Evolutionary conservation across 2,329 filamentous ascomycete species (phyloP), one percentile per base, ranked within the genome.

Genomic region (Sarocladium oryzae): DNA sequence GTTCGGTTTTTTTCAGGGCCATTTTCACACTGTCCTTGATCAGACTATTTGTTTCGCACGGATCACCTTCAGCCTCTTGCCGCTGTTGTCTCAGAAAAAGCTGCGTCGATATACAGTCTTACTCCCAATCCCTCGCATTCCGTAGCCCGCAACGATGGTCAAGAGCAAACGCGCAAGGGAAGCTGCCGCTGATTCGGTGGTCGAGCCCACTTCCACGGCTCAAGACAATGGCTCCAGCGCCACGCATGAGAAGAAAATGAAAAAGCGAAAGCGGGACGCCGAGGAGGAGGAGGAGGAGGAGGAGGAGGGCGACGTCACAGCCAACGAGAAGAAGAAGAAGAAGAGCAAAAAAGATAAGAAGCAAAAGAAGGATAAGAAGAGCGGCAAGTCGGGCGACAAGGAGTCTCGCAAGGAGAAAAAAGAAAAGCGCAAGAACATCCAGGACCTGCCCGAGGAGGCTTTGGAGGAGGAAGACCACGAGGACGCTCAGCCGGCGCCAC

Each of bases 141-240:
- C 51, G 32, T 28, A 23, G 21, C 32, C 51, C 13, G 49, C 45
- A 49, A 52, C 32, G 37, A 62, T 60, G 45, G 63, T 66, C 62
- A 70, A 70, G 59, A 70, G 66, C 63, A 70, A 70, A 55, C 66
- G 68, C 50, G 67, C 67, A 35, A 63, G 63, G 52, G 67, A 69
- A 46, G 62, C 62, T 28, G 62, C 62, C 28, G 58, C 52, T 37
- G 58, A 62, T 32, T 30, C 43, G 43, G 43, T 20, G 43, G 56
- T 57, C 21, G 63, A 64, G 10, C 61, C 63, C n/a, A 62, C 59
- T 49, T 57, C 57, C 13, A 51, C 54, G 30, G 53, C 59, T 35
- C 38, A 52, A 28, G 52, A 56, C 28, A 55, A 60, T 15, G 54
- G 54, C 37, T 56, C 62, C 24, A 57, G 57, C 52, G 54, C 53